Base-by-base conservation (phyloP, 768 basidiomycete species). In the Suillus ampliporus region DNA sequence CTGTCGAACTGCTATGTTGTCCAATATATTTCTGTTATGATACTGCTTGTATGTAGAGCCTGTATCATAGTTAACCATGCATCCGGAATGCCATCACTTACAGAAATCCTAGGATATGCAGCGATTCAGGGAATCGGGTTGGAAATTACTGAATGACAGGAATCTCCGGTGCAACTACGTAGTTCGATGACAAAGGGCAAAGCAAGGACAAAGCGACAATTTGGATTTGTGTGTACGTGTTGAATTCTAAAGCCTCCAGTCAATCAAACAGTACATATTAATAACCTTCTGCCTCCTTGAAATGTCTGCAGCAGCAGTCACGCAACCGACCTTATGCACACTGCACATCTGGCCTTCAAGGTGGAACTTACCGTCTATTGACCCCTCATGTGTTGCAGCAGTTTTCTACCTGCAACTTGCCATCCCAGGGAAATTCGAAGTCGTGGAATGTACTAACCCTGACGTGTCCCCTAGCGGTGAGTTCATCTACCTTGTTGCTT, bases 391-490 rank as follows among this genome's bases (percentile, higher is more conserved):
- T 72, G 78, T 91, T 23, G 84, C 87, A 5, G 83, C 90, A 1
- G 75, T 90, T 5, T 74, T 92, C 48, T 88, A 87, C 69, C 83
- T 92, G 31, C 91, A 93, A 70, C 74, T 89, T 26, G 76, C 84
- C 15, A 79, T 90, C 51, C 90, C 92, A 1, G 89, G 87, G n/a
- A 78, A 83, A 68, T 94, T 90, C 74, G 75, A 73, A 19, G 74
- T 94, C 31, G 76, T 79, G 40, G 84, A 87, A 74, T 89, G 85
- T 69, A 80, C 83, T 4, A 86, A 90, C 72, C 88, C 90, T 10
- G 90, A 92, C 76, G 64, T 82, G 23, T 91, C 92, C 53, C 90
- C 92, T 15, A 86, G 80, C 68, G 92, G 92, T 88, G 72, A 76
- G 85, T 80, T 60, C 58, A 64, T 60, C 15, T 3, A 5, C 21